Evolutionary conservation across 495 filamentous ascomycete species (phyloP).

Genomic region (Cercophora newfieldiana): DNA sequence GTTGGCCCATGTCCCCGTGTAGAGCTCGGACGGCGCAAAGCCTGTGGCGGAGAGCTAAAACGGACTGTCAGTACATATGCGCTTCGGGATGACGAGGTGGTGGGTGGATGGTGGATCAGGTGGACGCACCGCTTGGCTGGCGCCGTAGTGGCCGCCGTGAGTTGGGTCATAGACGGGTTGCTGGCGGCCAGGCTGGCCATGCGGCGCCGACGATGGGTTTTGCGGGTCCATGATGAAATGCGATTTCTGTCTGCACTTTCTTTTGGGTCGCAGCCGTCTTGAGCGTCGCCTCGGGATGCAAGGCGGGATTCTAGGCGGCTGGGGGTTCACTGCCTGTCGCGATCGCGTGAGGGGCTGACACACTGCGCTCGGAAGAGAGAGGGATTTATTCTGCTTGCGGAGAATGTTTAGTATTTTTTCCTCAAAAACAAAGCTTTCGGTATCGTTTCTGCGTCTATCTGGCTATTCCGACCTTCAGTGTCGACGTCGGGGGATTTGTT

Average conservation of each 20-base stretch:
- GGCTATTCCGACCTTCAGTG: not conserved
- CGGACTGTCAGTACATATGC: slow-evolving; percentile 13
- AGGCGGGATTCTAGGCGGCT: not conserved
- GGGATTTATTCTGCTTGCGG: slow-evolving; percentile 5
- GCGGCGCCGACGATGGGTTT: slow-evolving; percentile 42
- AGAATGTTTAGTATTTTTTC: slow-evolving; percentile 1
- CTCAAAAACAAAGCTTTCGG: not conserved
- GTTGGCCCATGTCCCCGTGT: slow-evolving; percentile 94
- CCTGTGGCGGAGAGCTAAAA: slow-evolving; percentile 70
- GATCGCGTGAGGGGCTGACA: not conserved
- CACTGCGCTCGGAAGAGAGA: not conserved
- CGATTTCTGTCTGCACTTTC: no score
- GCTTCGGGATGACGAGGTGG: not conserved
- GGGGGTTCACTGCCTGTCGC: not conserved
- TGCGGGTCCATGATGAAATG: slow-evolving; percentile 47
- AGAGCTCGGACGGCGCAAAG: slow-evolving; percentile 83
- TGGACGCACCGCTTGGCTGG: slow-evolving; percentile 72
- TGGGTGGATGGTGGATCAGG: not conserved
- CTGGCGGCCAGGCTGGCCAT: slow-evolving; percentile 44
- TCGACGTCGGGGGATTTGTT: slow-evolving; percentile 27
- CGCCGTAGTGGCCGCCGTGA: slow-evolving; percentile 88
- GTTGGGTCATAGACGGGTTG: slow-evolving; percentile 73
- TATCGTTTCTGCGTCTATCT: not conserved
- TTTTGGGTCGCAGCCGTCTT: slow-evolving; percentile 5
- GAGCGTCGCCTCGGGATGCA: not conserved